Conservation (phyloP, 2,329 filamentous ascomycete species). For the Neofusicoccum umdonicola region DNA sequence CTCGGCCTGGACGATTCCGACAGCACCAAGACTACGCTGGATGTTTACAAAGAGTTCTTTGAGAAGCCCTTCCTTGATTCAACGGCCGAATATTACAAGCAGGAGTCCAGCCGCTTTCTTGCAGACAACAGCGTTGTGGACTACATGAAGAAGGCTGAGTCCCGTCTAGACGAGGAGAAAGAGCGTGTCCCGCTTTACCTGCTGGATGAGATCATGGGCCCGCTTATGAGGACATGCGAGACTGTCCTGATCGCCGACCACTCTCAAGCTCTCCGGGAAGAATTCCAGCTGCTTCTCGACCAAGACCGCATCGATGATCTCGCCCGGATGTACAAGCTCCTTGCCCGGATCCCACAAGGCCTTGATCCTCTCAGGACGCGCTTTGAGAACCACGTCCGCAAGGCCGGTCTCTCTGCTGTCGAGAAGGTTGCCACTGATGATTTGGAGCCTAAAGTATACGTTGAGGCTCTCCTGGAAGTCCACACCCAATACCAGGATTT, state of each 20-base stretch:
- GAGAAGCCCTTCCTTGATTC: constrained; percentile 87
- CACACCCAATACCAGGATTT: constrained; percentile 90
- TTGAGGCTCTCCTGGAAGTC: constrained; percentile 90
- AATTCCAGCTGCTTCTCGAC: constrained; percentile 91
- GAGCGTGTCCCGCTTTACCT: constrained; percentile 89
- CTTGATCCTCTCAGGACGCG: constrained; percentile 81
- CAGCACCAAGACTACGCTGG: constrained; percentile 87
- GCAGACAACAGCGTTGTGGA: constrained; percentile 97
- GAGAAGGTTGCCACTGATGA: constrained; percentile 86
- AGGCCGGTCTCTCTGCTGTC: constrained; percentile 82
- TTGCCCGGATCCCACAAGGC: constrained; percentile 86
- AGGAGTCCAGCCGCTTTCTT: constrained; percentile 90
- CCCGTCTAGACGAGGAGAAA: constrained; percentile 86
- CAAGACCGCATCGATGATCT: constrained; percentile 95
- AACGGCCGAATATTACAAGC: constrained; percentile 81
- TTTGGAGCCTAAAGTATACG: constrained; percentile 93
- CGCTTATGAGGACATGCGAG: constrained; percentile 84
- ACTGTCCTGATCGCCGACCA: constrained; percentile 87
- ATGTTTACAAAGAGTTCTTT: constrained; percentile 91
- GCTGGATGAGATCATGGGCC: constrained; percentile 81
- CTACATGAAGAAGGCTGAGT: constrained; percentile 99
- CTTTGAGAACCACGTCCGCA: constrained; percentile 91
- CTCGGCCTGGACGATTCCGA: constrained; percentile 92
- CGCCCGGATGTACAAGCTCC: constrained; percentile 90
- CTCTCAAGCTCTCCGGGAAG: constrained; percentile 79